Base-by-base conservation (phyloP, 2,329 filamentous ascomycete species). In the Amesomyces nigricolor region DNA sequence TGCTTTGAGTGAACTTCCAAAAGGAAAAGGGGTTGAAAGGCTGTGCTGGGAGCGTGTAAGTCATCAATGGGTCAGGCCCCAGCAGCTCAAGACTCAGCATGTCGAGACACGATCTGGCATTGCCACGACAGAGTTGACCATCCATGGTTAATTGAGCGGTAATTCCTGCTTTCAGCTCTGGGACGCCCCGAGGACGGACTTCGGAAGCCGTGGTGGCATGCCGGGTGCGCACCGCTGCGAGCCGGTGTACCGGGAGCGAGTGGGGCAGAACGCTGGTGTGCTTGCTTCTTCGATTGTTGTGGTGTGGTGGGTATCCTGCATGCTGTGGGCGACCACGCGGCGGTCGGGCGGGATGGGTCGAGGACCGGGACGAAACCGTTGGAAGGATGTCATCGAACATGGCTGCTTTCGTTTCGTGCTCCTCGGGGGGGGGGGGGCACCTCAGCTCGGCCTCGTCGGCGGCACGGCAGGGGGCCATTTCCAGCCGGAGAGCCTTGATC, bases 341-440 rank as follows among this genome's bases (percentile, higher is more conserved):
- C 47, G 40, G 11, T 22, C 19, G 22, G 22, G 4, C 5, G 26
- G 30, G 39, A 35, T 45, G 47, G 17, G 47, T n/a, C 22, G 29
- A 47, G 35, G 48, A 54, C 14, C 40, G 22, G 22, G 35, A 44
- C 22, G 53, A 51, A 55, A 42, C 47, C 35, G 32, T 55, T 39
- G 45, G 39, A 35, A 44, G 40, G 16, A 35, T 9, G n/a, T 10
- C n/a, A 26, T 14, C 5, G 7, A 14, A 17, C 6, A 35, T 29
- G 48, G 22, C 43, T 54, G 54, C 47, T 56, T 54, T 45, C 42
- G 17, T 45, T 39, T 58, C 47, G 58, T 60, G 53, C 47, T 45
- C 48, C 56, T 53, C 32, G 38, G 51, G 19, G 26, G 11, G 44
- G 22, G 38, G 51, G 19, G 26, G 11, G 44, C 35, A 51, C 11